Evolutionary conservation across 2,329 filamentous ascomycete genomes (phyloP), one percentile per base, ranked within the genome.

Genomic region (Penicillium frequentans): DNA sequence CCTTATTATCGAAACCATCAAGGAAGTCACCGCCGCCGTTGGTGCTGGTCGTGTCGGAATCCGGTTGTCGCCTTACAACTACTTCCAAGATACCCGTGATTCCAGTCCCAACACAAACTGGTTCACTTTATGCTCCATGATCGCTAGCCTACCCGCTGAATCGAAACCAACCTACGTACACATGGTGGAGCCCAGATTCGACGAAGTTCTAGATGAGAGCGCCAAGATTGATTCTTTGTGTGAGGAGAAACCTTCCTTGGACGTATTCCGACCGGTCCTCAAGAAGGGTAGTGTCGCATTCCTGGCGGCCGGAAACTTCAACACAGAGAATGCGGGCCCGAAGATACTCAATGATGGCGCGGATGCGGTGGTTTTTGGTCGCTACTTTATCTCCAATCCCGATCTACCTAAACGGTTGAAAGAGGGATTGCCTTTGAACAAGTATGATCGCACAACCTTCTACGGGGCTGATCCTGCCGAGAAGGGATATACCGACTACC

Each of bases 41-140:
- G 67, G 70, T n/a, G 68, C 80, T 0, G 79, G 86, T 1, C 76
- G 76, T 13, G 77, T 81, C 2, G 84, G 79, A 1, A 81, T 89
- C 29, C 81, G 87, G 1, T 70, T 90, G 4, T 83, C 79, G 3
- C 87, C 87, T 0, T 89, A 81, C 74, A 83, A 80, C 49, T 72
- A 73, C 0, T 89, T 86, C 73, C 84, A 89, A 58, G 81, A 80
- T 31, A 82, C 68, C 61, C 73, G 74, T 52, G 78, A 80, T 61
- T 77, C 76, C 23, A 73, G 77, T 53, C 78, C 78, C 2, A 75
- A 75, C 55, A 64, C 68, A 29, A 73, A 80, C 65, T 83, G 81
- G 77, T 69, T 74, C 5, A 70, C 77, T 33, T 67, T 82, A 5
- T 81, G 78, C 60, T 65, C 71, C 35, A 68, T 75, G 61, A 77